phyloP scores from a whole-genome alignment of 2,329 filamentous ascomycete species.

The Calonectria multiphialidica region DNA sequence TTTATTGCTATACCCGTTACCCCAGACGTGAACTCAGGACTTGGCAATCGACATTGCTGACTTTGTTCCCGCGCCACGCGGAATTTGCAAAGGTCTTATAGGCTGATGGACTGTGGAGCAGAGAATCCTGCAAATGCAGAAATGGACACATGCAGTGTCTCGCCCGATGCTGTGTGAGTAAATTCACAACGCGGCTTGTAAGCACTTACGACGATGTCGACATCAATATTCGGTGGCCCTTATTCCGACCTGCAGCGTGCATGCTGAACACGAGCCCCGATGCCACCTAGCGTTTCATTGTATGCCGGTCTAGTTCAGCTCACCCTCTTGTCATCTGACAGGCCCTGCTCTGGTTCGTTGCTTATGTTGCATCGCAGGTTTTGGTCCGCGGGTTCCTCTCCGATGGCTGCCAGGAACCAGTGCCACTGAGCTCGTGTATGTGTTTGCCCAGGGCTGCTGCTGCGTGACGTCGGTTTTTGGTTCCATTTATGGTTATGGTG shows the following conservation, averaged over 20 bases:
- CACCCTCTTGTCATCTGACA: background rate
- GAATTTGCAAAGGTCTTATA: background rate
- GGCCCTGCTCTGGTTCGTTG: background rate
- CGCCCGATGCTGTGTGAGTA: background rate
- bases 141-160: background rate
- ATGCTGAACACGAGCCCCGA: background rate
- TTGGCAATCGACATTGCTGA: background rate
- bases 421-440: conserved; percentile 8
- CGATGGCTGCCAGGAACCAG: conserved; percentile 23
- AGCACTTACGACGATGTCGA: conserved; percentile 1
- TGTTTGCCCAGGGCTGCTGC: background rate
- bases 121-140: background rate
- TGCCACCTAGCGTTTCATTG: background rate
- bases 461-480: background rate
- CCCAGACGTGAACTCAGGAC: too few species aligned
- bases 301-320: background rate
- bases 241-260: conserved; percentile 7
- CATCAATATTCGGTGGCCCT: background rate
- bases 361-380: too few species aligned
- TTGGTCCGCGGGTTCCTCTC: background rate
- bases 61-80: background rate
- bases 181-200: background rate
- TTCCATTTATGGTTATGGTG: background rate
- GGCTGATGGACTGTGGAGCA: background rate
- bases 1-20: background rate